Conservation (phyloP, 768 basidiomycete genomes). For the Leccinum boreale region DNA sequence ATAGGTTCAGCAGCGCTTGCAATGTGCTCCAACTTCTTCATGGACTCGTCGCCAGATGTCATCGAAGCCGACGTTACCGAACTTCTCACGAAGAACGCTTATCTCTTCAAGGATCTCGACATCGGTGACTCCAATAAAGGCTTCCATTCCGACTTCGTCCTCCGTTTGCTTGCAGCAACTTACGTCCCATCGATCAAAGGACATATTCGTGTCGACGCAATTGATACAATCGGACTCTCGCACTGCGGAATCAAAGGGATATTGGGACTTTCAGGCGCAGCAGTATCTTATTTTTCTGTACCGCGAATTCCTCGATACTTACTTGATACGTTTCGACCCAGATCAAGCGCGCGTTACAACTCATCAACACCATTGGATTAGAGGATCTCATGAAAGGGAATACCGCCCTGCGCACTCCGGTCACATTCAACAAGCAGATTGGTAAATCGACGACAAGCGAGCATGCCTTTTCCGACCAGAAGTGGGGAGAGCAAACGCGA, state of each 20-base stretch:
- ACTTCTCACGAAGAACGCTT: not conserved
- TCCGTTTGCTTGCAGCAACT: not conserved
- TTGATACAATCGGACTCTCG: not conserved
- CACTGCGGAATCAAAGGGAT: not conserved
- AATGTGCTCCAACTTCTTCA: not conserved
- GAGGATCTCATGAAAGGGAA: no score
- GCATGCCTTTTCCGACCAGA: not conserved
- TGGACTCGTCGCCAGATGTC: not conserved
- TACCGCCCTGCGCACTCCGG: not conserved
- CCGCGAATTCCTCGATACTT: not conserved
- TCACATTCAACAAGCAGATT: not conserved
- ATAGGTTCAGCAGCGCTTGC: not conserved
- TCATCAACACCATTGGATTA: not conserved
- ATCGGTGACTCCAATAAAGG: not conserved
- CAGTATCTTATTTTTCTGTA: not conserved
- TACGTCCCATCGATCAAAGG: not conserved
- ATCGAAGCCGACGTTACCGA: accelerated
- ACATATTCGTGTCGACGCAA: not conserved
- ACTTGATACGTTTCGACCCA: not conserved
- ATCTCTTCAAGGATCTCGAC: not conserved
- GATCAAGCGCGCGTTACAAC: not conserved
- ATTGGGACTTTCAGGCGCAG: not conserved
- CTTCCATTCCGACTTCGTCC: not conserved
- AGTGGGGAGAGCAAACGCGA: not conserved
- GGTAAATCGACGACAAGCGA: not conserved